Evolutionary conservation across 768 basidiomycete genomes (phyloP).

Genomic region (Suillus cothurnatus): DNA sequence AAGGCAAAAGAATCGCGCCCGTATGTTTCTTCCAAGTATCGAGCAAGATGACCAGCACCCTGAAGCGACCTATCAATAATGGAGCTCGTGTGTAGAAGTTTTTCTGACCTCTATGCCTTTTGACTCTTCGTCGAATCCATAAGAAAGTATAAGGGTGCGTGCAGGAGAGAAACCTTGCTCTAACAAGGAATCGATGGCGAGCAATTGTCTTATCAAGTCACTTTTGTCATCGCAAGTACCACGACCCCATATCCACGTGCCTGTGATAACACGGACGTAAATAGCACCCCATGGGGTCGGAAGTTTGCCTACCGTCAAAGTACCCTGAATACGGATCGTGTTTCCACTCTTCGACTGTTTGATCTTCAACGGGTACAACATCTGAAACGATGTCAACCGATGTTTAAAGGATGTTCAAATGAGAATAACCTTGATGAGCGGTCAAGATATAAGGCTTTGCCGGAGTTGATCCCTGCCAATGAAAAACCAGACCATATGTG

Average conservation of each 20-base stretch:
- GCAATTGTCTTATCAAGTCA: conserved; percentile 55
- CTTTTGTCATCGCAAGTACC: conserved; percentile 77
- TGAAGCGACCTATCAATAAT: conserved; percentile 23
- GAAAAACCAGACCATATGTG: conserved; percentile 58
- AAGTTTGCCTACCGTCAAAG: conserved; percentile 44
- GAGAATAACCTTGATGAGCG: conserved; percentile 47
- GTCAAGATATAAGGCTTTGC: conserved; percentile 53
- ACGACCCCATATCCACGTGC: conserved; percentile 74
- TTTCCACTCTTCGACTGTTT: conserved; percentile 55
- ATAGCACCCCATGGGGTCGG: background rate
- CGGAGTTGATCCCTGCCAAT: conserved; percentile 54
- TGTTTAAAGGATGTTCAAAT: background rate
- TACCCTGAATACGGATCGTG: conserved; percentile 62
- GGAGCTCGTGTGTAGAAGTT: background rate
- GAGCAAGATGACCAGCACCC: conserved; percentile 53
- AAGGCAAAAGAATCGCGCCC: conserved; percentile 72
- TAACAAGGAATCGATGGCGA: conserved; percentile 49
- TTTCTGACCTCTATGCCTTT: conserved; percentile 44
- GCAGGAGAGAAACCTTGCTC: conserved; percentile 47
- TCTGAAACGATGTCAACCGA: conserved; percentile 38
- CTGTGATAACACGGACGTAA: conserved; percentile 21
- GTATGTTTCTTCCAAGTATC: conserved; percentile 55
- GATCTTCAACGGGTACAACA: conserved; percentile 62
- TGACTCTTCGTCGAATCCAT: conserved; percentile 58
- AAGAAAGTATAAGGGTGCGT: conserved; percentile 42